These are phyloP conservation scores for Neurospora discreta DNA, from an alignment of 495 filamentous ascomycete genomes.

Conservation along the genomic window DNA sequence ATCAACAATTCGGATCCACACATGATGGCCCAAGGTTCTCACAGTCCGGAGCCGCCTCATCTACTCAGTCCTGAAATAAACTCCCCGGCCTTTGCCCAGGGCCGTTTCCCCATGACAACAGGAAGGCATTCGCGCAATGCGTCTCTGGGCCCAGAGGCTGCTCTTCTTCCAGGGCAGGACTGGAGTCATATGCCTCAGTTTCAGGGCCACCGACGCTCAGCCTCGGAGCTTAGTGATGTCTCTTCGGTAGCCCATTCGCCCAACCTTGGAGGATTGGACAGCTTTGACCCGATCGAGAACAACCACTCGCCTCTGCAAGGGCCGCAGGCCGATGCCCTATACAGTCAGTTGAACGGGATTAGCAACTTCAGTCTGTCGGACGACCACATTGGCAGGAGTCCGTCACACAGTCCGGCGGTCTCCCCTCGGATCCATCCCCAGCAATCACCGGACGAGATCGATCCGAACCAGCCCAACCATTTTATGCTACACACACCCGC, in stretches of 20 bases:
- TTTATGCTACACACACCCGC: constrained; percentile 40
- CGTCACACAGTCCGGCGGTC: constrained; percentile 73
- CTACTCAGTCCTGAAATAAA: constrained; percentile 56
- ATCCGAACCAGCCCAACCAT: constrained; percentile 33
- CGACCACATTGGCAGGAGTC: constrained; percentile 52
- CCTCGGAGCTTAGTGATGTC: constrained; percentile 82
- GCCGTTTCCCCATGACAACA: constrained; percentile 41
- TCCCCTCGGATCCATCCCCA: constrained; percentile 76
- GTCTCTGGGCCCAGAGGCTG: constrained; percentile 70
- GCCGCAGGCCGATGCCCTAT: constrained; percentile 60
- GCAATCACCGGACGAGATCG: constrained; percentile 34
- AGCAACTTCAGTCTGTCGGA: constrained; percentile 77
- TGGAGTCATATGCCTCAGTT: constrained; percentile 63
- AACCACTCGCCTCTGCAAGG: constrained; percentile 70
- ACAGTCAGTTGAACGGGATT: constrained; percentile 67
- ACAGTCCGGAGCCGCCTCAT: constrained; percentile 56
- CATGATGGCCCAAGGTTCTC: constrained; percentile 53
- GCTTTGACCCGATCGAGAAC: constrained; percentile 62
- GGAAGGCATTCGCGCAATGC: constrained; percentile 61
- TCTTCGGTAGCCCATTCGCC: constrained; percentile 77
- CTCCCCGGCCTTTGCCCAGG: constrained; percentile 47
- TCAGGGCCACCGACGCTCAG: constrained; percentile 64
- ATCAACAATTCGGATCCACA: constrained; percentile 46
- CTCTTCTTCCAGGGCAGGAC: constrained; percentile 57
- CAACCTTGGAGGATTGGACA: constrained; percentile 65